Conservation (phyloP, 1,284 basidiomycete species). For the Irpex lacteus region DNA sequence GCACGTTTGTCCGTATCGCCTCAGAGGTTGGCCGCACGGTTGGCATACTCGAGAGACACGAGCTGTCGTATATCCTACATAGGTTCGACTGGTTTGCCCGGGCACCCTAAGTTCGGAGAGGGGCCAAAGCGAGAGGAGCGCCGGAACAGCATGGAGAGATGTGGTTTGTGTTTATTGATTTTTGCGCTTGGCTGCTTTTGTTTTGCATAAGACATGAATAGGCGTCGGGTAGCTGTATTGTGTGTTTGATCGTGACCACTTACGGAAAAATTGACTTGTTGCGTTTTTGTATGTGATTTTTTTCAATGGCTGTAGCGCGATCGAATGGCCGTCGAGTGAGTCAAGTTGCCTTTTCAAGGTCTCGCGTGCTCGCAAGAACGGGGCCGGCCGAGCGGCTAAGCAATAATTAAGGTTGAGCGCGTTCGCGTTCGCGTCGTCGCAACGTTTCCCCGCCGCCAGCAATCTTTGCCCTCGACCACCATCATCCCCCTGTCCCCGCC, state of each 20-base stretch:
- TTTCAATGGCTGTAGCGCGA: neutral
- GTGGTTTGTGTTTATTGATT: constrained; percentile 19
- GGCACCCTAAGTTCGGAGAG: constrained; percentile 31
- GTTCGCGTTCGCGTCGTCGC: constrained; percentile 12
- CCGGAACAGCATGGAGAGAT: constrained; percentile 33
- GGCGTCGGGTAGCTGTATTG: too few relatives aligned
- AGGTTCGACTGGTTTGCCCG: constrained; percentile 59
- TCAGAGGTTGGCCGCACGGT: constrained; percentile 48
- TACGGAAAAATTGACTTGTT: too few relatives aligned
- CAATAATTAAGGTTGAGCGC: constrained; percentile 21
- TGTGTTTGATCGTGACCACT: too few relatives aligned
- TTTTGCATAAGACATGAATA: neutral
- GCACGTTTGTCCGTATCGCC: constrained; percentile 46
- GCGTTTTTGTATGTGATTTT: too few relatives aligned
- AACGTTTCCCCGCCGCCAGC: neutral
- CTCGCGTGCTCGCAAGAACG: constrained; percentile 3
- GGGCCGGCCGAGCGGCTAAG: constrained; percentile 14
- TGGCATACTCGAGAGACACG: constrained; percentile 43
- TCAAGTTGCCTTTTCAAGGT: constrained; percentile 11
- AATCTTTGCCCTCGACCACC: neutral
- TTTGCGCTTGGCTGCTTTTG: neutral
- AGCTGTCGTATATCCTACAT: constrained; percentile 34
- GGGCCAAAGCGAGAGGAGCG: constrained; percentile 43
- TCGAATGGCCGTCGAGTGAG: neutral
- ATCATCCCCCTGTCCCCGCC: constrained; percentile 16